Evolutionary conservation across 108 stramenopile genomes (phyloP), one percentile per base, ranked within the genome.

Genomic region (Discostella pseudostelligera): DNA sequence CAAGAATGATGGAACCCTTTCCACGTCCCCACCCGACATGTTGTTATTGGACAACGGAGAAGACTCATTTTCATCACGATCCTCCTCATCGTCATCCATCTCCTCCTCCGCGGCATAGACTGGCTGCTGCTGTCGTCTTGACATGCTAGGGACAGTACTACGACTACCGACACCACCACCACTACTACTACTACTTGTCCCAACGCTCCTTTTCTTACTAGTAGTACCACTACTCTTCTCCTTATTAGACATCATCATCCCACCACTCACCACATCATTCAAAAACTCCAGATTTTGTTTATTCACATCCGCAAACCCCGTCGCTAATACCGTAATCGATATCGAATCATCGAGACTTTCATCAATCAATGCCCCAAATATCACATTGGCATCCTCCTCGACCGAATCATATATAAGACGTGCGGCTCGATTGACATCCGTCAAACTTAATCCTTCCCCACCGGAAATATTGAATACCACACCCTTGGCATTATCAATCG

Each of bases 381-480:
- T 95, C 14, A 95, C 90, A 80, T 95, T 93, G 26, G 94, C 91
- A 79, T 93, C 87, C 53, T 88, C 89, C 58, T 92, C 86, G 9
- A 92, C 94, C 47, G 84, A 81, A 59, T 89, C 83, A 71, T 95
- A 92, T 73, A 95, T 95, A 59, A 92, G 84, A 55, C 84, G 63
- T 39, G 89, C 87, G 3, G 94, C 94, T 8, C 81, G 63, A 65
- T 95, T 85, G 32, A 93, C 86, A 77, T 95, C 94, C 51, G 85
- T 83, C 56, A 96, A 70, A 32, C 89, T 83, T 80, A 96, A 57
- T 42, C 86, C 84, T 37, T 70, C 56, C 4, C 90, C 92, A 8
- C 94, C 94, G 46, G 88, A 65, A 39, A 96, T 89, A 71, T 96
- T 96, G 67, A 96, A 93, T 8, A 96, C 92, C 13, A 95, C 87